Evolutionary conservation across 106 monocot species (phyloP), one percentile per base, ranked within the genome.

Genomic region (Allium fistulosum): DNA sequence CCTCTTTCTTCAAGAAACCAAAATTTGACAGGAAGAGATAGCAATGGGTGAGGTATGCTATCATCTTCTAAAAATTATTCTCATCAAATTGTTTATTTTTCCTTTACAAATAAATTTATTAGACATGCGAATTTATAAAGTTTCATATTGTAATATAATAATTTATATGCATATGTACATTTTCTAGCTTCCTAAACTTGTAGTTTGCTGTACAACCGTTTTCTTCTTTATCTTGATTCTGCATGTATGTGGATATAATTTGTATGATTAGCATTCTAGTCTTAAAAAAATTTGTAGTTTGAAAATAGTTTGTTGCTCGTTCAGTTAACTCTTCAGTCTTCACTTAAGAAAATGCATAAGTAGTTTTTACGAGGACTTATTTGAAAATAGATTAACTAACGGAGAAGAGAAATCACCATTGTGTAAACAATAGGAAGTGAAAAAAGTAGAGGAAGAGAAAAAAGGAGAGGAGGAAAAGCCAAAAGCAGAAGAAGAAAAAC

Each of bases 401-500:
- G 15, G 37, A 37, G 37, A 37, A 37, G 37, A 37, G 37, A 37
- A 37, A 37, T 37, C 37, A 37, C 37, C 37, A 37, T 37, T 37
- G 37, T 37, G 37, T 37, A 5, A 37, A 37, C 37, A 37, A 37
- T 37, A 37, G 37, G 37, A 37, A 37, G 37, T 37, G 37, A 37
- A 37, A 37, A 37, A 37, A 37, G 37, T 67, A 45, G 55, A 71
- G 74, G 75, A 75, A 69, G 74, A 61, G 65, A 66, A 71, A 15
- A 82, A 74, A 46, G 56, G 61, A 49, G 74, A 76, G 63, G 72
- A 66, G 26, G 65, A 51, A 9, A 70, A 60, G 80, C 57, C 70
- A 62, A 50, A 69, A 63, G 61, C 62, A 58, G 78, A 81, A 53
- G 76, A 77, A 7, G 10, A 75, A 71, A 74, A 74, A 66, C 26